Conservation (phyloP, 495 filamentous ascomycete genomes). For the Neurospora sp. region DNA sequence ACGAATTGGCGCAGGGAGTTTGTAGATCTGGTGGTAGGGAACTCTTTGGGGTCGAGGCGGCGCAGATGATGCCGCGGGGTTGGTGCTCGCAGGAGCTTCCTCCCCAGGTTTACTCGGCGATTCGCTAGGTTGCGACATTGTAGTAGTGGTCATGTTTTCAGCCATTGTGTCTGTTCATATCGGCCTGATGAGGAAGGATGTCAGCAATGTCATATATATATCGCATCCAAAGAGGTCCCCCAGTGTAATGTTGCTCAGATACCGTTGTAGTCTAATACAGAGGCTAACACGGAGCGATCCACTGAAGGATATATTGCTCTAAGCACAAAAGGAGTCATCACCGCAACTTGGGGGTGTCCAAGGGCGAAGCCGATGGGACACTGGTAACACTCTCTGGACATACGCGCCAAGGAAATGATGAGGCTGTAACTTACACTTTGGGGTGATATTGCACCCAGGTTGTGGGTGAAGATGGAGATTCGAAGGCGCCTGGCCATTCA, state of each 20-base stretch:
- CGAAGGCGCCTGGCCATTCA: not conserved
- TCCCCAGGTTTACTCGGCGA: not conserved
- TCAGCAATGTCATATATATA: not conserved
- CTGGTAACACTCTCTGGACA: not conserved
- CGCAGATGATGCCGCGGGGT: constrained; percentile 8
- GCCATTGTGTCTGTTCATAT: constrained; percentile 33
- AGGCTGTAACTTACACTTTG: constrained; percentile 14
- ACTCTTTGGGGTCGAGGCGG: constrained; percentile 13
- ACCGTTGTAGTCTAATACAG: constrained; percentile 96
- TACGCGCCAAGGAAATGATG: not conserved
- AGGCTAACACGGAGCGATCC: constrained; percentile 61
- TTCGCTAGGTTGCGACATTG: not conserved
- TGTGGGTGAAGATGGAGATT: not conserved
- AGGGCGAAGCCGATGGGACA: not conserved
- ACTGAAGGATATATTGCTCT: constrained; percentile 58
- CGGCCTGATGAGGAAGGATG: constrained; percentile 9
- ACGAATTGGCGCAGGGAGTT: constrained; percentile 65
- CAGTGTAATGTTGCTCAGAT: constrained; percentile 55
- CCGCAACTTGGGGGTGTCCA: constrained; percentile 22
- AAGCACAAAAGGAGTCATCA: constrained; percentile 53
- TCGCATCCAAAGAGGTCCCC: not conserved
- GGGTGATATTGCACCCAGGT: constrained; percentile 13
- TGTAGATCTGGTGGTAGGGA: constrained; percentile 60
- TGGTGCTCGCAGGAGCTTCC: not conserved
- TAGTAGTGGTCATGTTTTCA: constrained; percentile 19